Conservation (phyloP, 768 basidiomycete genomes). For the Xerocomus spinulosus region DNA sequence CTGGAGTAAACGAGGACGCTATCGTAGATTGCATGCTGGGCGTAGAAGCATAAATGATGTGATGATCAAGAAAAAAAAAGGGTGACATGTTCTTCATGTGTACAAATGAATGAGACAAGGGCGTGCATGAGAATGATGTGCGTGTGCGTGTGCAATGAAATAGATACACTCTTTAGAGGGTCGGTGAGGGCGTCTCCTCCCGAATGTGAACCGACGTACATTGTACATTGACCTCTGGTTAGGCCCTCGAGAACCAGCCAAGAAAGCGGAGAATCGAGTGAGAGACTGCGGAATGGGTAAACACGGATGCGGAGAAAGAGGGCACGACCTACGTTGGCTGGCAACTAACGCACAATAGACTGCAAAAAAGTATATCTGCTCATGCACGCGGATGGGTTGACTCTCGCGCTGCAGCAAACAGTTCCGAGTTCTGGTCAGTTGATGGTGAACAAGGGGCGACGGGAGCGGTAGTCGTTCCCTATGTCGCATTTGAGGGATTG, state of each 20-base stretch:
- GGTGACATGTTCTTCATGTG: constrained; percentile 7
- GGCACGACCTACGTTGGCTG: constrained; percentile 21
- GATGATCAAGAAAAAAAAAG: constrained; percentile 12
- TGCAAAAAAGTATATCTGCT: constrained; percentile 7
- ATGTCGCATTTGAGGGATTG: constrained; percentile 2
- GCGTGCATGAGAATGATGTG: constrained; percentile 19
- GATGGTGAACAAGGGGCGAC: no score
- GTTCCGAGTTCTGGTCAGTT: constrained; percentile 8
- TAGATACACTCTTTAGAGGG: constrained; percentile 16
- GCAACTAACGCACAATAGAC: constrained; percentile 21
- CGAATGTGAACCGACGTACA: constrained; percentile 4
- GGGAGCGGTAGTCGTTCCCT: constrained; percentile 4
- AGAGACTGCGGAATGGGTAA: constrained; percentile 15
- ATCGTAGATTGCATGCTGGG: constrained; percentile 17
- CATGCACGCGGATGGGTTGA: background rate
- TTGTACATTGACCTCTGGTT: constrained; percentile 9
- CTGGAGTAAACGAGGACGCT: background rate
- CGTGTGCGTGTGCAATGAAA: constrained; percentile 9
- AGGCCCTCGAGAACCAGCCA: constrained; percentile 23
- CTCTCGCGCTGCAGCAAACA: constrained; percentile 19
- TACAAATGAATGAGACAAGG: constrained; percentile 15
- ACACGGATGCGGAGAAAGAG: background rate
- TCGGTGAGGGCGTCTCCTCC: constrained; percentile 3
- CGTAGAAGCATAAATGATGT: constrained; percentile 1
- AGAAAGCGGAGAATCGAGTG: constrained; percentile 23